phyloP scores from a whole-genome alignment of 345 rosid species.

The Syzygium oleosum region DNA sequence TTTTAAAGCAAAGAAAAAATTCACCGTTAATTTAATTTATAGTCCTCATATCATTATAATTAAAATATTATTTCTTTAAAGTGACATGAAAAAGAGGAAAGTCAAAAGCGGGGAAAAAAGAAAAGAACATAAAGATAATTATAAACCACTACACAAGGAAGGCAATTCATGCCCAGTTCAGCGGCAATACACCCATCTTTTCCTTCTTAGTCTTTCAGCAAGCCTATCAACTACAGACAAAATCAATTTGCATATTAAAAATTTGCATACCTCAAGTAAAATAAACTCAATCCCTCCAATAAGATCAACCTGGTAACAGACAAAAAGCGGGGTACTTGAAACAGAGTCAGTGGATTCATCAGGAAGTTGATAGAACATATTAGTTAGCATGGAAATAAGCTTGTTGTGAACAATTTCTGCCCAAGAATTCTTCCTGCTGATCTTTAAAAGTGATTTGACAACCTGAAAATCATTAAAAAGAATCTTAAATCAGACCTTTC shows the following conservation, averaged over 20 bases:
- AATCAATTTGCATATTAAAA: background rate
- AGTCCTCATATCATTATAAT: background rate
- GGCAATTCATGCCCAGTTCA: background rate
- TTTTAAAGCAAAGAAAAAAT: background rate
- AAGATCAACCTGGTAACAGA: slow-evolving; percentile 78
- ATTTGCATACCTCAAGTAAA: slow-evolving; percentile 64
- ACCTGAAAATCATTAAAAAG: slow-evolving; percentile 45
- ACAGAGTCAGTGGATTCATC: slow-evolving; percentile 30
- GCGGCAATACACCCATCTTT: background rate
- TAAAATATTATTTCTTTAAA: background rate
- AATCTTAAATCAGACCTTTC: background rate
- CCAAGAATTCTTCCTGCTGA: slow-evolving; percentile 84
- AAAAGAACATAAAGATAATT: background rate
- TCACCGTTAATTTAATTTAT: background rate
- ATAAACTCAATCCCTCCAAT: slow-evolving; percentile 94
- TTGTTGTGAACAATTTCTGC: slow-evolving; percentile 95
- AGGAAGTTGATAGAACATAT: slow-evolving; percentile 80
- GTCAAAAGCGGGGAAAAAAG: background rate
- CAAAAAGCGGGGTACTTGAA: slow-evolving; percentile 46
- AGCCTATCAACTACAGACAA: background rate
- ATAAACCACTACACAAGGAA: background rate
- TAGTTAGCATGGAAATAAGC: slow-evolving; percentile 79
- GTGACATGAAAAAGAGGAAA: background rate
- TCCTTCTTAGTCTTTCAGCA: background rate
- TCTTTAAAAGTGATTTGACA: slow-evolving; percentile 61